Base-by-base conservation (phyloP, 176 grass and related monocot species). In the Aegilops sharonensis region DNA sequence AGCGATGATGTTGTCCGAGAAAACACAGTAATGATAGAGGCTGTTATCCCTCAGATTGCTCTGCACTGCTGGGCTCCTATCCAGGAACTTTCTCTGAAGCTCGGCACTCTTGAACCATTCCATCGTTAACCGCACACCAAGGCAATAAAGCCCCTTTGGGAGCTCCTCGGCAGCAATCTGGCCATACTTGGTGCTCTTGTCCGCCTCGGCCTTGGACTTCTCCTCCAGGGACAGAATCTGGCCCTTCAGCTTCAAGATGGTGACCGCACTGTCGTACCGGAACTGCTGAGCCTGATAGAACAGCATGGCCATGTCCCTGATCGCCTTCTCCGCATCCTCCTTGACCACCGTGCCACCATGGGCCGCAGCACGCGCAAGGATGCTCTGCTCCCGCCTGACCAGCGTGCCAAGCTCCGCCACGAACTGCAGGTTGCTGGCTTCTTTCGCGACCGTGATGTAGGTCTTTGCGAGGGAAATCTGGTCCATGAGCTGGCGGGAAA, bases 161-260 rank as follows among this genome's bases (percentile, higher is more conserved):
- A 99, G 94, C 78, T 93, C 92, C 90, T 99, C 97, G 8, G 97
- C 97, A 81, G 97, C 97, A 83, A 96, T 94, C 70, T 99, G 97
- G 18, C 94, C 97, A 37, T 96, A 99, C 9, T 93, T 96, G 15
- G 92, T 94, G 86, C 94, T 96, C 89, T 96, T 99, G 5, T 99
- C 92, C 0, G 48, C 82, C 90, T 99, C 97, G 60, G 89, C 90
- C 83, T 96, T 99, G 1, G 91, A 91, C 42, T 93, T 99, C 77
- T 91, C 97, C 78, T 96, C 97, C 1, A 99, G 85, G 36, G 94
- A 80, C 61, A 93, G 90, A 85, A 94, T 93, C 81, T 99, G 94
- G 18, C 90, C 97, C 82, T 99, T 99, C 66, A 99, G 75, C 86
- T 99, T 99, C 87, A 90, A 90, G 85, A 96, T 94, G 8, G 83